Evolutionary conservation across 345 rosid genomes (phyloP), one percentile per base, ranked within the genome.

Genomic region (Syzygium aromaticum): DNA sequence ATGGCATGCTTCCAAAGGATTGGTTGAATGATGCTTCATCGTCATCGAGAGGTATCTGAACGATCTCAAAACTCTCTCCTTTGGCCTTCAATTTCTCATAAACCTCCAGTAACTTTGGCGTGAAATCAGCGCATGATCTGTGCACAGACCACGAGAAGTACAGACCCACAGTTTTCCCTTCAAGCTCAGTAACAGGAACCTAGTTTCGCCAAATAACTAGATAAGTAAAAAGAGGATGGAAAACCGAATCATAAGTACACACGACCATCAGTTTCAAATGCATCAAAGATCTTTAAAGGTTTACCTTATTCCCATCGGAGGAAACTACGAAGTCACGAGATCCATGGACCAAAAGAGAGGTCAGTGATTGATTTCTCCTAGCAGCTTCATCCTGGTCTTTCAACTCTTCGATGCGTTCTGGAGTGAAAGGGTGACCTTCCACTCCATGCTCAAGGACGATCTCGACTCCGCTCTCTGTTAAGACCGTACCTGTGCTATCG

Each of bases 381-480:
- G 94, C 97, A 52, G 64, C 90, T 63, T 93, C 94, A 87, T 94
- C 99, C 52, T 86, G 89, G 88, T 94, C 98, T 91, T 93, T 89
- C 46, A 96, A 84, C 87, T 93, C 94, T 51, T 89, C 90, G 92
- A 95, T 90, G 90, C 85, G 94, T 87, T 93, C 95, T 4, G 56
- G 84, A 2, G 94, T 93, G 89, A 94, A 96, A 87, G 98, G 99
- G 84, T 93, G 91, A 52, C 89, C 95, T 84, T 92, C 95, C 53
- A 77, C 93, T 86, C 95, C 99, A 82, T 95, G 91, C 90, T 95
- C 95, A 54, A 43, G 88, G 86, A 96, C 54, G 22, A 95, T 91
- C 84, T 86, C 89, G 21, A 90, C 95, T 14, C 96, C 98, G 61
- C 85, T 67, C 77, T 90, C 93, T 67, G 90, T 92, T 86, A 87